These are phyloP conservation scores for Metschnikowia lochheadii DNA, from an alignment of 805 yeast genomes.

Conservation along the genomic window DNA sequence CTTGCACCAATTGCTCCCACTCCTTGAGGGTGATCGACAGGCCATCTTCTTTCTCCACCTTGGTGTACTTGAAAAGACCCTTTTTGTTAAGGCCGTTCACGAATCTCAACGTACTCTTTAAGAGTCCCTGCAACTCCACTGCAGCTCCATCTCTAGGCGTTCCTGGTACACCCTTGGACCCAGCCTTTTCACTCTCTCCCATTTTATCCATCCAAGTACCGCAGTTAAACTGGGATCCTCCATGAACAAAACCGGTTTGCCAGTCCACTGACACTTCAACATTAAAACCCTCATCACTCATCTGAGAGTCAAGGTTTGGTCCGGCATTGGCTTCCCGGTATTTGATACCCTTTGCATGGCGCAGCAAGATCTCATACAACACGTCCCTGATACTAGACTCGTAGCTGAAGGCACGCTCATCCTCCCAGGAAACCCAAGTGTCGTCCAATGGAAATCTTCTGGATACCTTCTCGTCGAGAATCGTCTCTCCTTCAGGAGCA, in stretches of 20 bases:
- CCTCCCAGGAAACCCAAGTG: conserved; percentile 62
- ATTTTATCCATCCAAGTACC: conserved; percentile 99
- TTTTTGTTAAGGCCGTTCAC: conserved; percentile 53
- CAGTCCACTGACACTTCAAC: conserved; percentile 80
- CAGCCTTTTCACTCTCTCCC: conserved; percentile 90
- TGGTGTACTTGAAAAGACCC: conserved; percentile 54
- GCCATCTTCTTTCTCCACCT: conserved; percentile 60
- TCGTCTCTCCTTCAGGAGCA: conserved; percentile 65
- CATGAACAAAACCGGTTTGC: conserved; percentile 81
- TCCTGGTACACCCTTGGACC: conserved; percentile 89
- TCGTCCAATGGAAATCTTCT: conserved; percentile 92
- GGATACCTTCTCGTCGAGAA: conserved; percentile 66
- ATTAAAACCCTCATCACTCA: conserved; percentile 90
- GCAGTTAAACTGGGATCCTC: conserved; percentile 90
- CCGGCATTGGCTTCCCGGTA: conserved; percentile 97
- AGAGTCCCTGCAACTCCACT: conserved; percentile 81
- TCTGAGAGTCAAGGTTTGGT: conserved; percentile 77
- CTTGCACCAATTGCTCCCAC: conserved; percentile 71
- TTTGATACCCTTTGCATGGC: conserved; percentile 85
- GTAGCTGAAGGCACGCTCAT: conserved; percentile 70
- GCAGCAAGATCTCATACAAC: conserved; percentile 72
- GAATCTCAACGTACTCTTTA: conserved; percentile 82
- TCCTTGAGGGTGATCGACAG: conserved; percentile 49
- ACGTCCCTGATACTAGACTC: conserved; percentile 70
- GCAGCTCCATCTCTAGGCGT: conserved; percentile 98